Evolutionary conservation across 176 grass and related monocot genomes (phyloP).

Genomic region (Stipa capillata): DNA sequence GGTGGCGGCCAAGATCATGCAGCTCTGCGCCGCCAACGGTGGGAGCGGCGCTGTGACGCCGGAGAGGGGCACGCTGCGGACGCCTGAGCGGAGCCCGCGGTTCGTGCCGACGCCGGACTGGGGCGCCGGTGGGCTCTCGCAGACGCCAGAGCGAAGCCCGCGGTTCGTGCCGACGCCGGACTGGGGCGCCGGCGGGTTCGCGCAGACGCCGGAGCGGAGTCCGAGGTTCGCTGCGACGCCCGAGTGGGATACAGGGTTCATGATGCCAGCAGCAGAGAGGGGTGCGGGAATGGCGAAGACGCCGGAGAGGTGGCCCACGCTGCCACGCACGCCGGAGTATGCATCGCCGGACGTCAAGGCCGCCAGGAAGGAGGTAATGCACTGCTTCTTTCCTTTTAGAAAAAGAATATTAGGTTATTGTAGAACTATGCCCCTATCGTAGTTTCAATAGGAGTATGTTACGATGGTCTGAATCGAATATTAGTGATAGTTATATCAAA

Average conservation of each 20-base stretch:
- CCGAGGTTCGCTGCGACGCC: conserved; percentile 50
- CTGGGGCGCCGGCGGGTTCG: conserved; percentile 16
- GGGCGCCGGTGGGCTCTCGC: conserved; percentile 3
- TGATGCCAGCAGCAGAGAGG: conserved; percentile 23
- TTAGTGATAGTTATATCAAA: not conserved
- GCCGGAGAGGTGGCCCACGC: conserved; percentile 44
- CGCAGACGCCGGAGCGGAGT: conserved; percentile 19
- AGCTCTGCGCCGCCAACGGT: conserved; percentile 38
- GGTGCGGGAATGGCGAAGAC: conserved; percentile 20
- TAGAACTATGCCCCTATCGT: not conserved
- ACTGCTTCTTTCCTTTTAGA: not conserved
- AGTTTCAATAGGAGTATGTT: not conserved
- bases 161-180: conserved; percentile 36
- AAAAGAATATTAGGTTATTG: not conserved
- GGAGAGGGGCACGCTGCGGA: conserved; percentile 20
- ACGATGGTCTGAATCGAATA: not conserved
- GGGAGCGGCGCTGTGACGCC: conserved; percentile 31
- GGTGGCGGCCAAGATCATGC: conserved; percentile 79
- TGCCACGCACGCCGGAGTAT: conserved; percentile 39
- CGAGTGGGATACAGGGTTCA: conserved; percentile 39
- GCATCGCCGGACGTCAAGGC: conserved; percentile 14
- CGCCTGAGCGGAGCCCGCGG: conserved; percentile 21
- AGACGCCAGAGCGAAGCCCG: conserved; percentile 29
- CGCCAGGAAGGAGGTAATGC: conserved; percentile 56
- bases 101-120: conserved; percentile 38